A percentile compares a stretch with the other conserved stretches of the same genome.
Conservation (phyloP, 805 yeast genomes). For the Gaillardinia entomophila region DNA sequence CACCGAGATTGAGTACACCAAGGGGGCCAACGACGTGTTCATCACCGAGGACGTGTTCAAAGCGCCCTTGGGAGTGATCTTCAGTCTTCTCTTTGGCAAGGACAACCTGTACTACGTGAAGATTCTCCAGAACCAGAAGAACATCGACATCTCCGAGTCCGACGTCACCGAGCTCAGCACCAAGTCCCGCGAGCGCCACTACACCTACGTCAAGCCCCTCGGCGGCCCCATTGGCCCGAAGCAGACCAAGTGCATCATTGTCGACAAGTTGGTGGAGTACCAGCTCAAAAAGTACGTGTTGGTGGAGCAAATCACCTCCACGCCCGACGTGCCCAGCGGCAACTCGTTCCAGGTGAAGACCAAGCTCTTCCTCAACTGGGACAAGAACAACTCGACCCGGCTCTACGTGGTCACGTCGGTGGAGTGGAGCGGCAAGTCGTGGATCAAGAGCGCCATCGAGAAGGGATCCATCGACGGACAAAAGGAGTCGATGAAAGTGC, state of each 20-base stretch:
- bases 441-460: constrained; percentile 89
- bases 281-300: constrained; percentile 52
- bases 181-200: constrained; percentile 44
- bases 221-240: constrained; percentile 88
- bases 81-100: constrained; percentile 63
- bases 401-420: constrained; percentile 66
- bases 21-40: constrained; percentile 44
- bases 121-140: constrained; percentile 26
- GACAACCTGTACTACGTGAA: constrained; percentile 36
- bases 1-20: constrained; percentile 43
- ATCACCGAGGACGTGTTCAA: constrained; percentile 44
- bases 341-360: constrained; percentile 71
- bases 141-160: constrained; percentile 16
- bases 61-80: constrained; percentile 77
- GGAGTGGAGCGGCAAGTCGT: constrained; percentile 86
- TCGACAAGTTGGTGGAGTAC: constrained; percentile 52
- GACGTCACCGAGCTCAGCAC: constrained; percentile 28
- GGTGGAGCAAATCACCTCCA: constrained; percentile 57
- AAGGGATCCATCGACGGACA: constrained; percentile 82
- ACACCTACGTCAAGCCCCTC: constrained; percentile 67
- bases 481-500: constrained; percentile 21
- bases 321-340: constrained; percentile 97
- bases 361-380: constrained; percentile 74
- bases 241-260: constrained; percentile 67
- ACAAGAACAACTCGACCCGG: constrained; percentile 49